Evolutionary conservation across 2,329 filamentous ascomycete species (phyloP), one percentile per base, ranked within the genome.

Genomic region (Fusarium sp.): DNA sequence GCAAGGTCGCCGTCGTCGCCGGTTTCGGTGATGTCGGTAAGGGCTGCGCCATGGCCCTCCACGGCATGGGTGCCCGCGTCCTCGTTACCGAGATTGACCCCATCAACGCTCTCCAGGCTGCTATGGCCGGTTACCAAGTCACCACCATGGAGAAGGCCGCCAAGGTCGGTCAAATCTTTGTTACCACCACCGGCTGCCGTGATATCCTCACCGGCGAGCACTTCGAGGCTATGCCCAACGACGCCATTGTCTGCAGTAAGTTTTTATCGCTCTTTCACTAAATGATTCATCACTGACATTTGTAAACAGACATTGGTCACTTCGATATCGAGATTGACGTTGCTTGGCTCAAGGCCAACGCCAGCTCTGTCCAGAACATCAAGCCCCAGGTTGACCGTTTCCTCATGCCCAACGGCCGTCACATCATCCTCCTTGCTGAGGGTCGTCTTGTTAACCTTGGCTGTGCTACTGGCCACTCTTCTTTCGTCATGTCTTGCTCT

Each of bases 281-380:
- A 42, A 73, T 61, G 31, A 28, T 39, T 26, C 44, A 48, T 35
- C 39, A 31, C 69, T 73, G 49, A 73, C 60, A 36, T 36, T 24
- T 17, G 15, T 24, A 72, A 76, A 71, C 78, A 79, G 90, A 99
- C 91, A 99, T 99, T 87, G 96, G 96, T 84, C 96, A 99, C 90
- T 99, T 99, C 87, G 96, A 99, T 85, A 97, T 98, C 81, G 96
- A 99, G 90, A 99, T 99, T 81, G 96, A 99, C 85, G 96, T 99
- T 87, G 96, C 96, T 78, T 99, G 96, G 96, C 90, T 99, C 86
- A 98, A 98, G 94, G 92, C 92, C 87, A 98, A 97, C 88, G 93
- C 96, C 84, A 90, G 92, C 86, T 95, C 92, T 82, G 93, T 96
- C 78, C 93, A 96, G 89, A 98, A 96, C 92, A 98, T 99, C 91